phyloP scores from a whole-genome alignment of 2,329 filamentous ascomycete genomes.

The Meredithiella fracta region DNA sequence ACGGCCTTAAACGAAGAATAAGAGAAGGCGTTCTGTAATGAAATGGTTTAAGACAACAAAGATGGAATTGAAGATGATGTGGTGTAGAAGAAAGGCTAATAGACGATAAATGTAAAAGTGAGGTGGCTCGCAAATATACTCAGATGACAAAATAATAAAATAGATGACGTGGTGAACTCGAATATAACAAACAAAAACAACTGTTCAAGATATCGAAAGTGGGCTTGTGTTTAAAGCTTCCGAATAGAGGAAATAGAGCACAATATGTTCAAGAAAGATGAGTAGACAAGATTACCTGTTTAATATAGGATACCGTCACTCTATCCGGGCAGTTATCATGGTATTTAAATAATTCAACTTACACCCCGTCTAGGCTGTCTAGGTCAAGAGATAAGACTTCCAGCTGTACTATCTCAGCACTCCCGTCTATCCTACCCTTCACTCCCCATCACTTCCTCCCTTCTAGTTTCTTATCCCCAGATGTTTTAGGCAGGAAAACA shows the following conservation, averaged over 20 bases:
- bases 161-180: neutral
- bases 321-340: neutral
- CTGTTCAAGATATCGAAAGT: neutral
- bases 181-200: neutral
- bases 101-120: neutral
- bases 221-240: neutral
- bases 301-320: neutral
- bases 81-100: no score
- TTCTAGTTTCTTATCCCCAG: neutral
- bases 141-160: neutral
- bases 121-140: neutral
- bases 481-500: conserved; percentile 9
- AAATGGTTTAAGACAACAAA: no score
- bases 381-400: neutral
- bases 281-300: neutral
- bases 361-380: neutral
- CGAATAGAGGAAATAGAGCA: neutral
- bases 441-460: neutral
- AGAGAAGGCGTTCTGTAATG: no score
- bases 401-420: neutral
- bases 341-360: neutral
- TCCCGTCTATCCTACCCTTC: neutral
- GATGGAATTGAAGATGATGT: no score
- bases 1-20: no score
- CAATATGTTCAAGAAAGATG: neutral